Evolutionary conservation across 1,284 basidiomycete species (phyloP), one percentile per base, ranked within the genome.

Genomic region (Ceratorhiza oryzae-sativae): DNA sequence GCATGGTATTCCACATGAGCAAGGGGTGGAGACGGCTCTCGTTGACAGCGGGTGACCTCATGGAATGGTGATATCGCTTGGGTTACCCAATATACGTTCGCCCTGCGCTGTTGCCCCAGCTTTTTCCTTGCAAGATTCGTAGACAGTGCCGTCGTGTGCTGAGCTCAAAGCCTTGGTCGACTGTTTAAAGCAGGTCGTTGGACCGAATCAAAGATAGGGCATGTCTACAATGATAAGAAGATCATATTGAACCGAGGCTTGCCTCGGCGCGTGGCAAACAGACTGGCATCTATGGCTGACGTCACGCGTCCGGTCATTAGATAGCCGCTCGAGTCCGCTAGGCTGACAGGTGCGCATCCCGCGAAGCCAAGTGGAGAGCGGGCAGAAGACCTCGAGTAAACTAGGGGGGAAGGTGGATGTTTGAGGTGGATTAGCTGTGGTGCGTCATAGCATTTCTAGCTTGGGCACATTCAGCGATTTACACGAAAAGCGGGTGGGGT

Each of bases 401-500:
- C 48, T 25, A 25, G 48, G 5, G 23, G 13, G 27, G 20, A 15
- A 23, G 4, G 48, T 27, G 48, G 3, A 39, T 39, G 18, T 48
- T 23, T 15, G 48, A 49, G 48, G 23, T 4, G 20, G 5, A 5
- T 49, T 23, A 23, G 42, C 42, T 18, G 42, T 45, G 42, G 42
- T 18, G 48, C 48, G 48, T 49, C 48, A 49, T 49, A 8, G 3
- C 23, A 27, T 49, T 6, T 49, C 48, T 49, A 23, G 48, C 27
- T 49, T 49, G 48, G 27, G 48, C 8, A 49, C 20, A 23, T 49
- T 49, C 48, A 49, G 48, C n/a, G 27, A 49, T 49, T 23, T 49
- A 49, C 48, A 49, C n/a, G 27, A 49, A 49, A 49, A 49, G 48
- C 48, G 18, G 48, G 48, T 49, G 48, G 48, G 48, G 48, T 27